Base-by-base conservation (phyloP, 345 rosid species). In the Dovyalis caffra region DNA sequence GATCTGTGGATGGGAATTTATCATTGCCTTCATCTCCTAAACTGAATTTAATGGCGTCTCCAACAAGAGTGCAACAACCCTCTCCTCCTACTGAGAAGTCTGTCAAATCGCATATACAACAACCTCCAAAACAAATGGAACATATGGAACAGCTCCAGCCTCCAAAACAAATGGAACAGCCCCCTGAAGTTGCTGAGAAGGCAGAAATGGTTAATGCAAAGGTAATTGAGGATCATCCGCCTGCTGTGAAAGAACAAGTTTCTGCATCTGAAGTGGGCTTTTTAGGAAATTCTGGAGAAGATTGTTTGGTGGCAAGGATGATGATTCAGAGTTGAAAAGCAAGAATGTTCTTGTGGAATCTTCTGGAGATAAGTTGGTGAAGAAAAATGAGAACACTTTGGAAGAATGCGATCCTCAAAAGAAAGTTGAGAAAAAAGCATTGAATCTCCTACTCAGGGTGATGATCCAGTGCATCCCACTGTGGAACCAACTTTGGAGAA, bases 291-390 rank as follows among this genome's bases (percentile, higher is more conserved):
- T 86, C 26, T 76, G 88, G 89, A 80, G 38, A 72, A 73, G 69
- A 70, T 90, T 87, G 89, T 90, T 75, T 81, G 90, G 86, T 9
- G 64, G 79, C 31, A 64, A 49, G 21, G 70, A 76, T 68, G 74
- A 49, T 10, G 34, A 25, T 76, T 72, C 81, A 66, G 73, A 73
- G 33, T 73, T 49, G 51, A 76, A 79, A 74, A 31, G 69, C 77
- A 45, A 58, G 62, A 76, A 68, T 38, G 31, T 70, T 72, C 68
- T 75, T 61, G 64, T 68, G 69, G 71, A 64, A 33, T 18, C 28
- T 62, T 70, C 84, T 66, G 77, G 65, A 65, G 78, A 76, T 79
- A 57, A 33, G 72, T 70, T 38, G 8, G 65, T 73, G 68, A 74
- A 74, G 33, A 75, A 32, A 80, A 71, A 56, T 47, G 53, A 76